Base-by-base conservation (phyloP, 2,329 filamentous ascomycete genomes). In the Paraconiothyrium sp. region DNA sequence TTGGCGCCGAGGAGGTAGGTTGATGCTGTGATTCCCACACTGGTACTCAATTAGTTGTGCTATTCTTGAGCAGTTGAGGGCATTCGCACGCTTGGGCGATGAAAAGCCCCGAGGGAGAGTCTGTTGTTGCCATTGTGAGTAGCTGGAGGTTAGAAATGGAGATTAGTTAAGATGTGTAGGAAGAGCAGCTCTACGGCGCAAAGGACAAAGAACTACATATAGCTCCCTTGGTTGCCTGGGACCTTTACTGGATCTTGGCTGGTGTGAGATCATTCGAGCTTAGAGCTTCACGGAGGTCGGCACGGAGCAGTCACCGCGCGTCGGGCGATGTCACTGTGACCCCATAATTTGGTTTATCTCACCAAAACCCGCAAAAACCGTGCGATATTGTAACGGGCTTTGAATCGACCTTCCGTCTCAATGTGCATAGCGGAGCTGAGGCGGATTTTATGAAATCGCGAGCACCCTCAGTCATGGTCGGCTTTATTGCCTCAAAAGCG, bases 71-170 rank as follows among this genome's bases (percentile, higher is more conserved):
- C 16, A 16, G 32, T 13, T 8, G 24, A 27, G 50, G 24, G 16
- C 7, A 6, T 37, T 41, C 83, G 6, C 85, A 69, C 10, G 81
- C 80, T 71, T 86, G 84, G 27, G 83, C 79, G 56, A 82, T 68
- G 61, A 84, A 80, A 52, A 86, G 76, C 34, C 71, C 67, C 20
- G 66, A 60, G 1, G 70, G 70, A 5, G 72, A 56, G 41, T 49
- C 58, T 46, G 41, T 50, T 24, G 62, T 66, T 16, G 70, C 66
- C 72, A 74, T 75, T 56, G 13, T 55, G 41, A 32, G 51, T 22
- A 32, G 22, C 34, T 39, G 43, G 35, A 24, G 3, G 44, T 37
- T n/a, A 22, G 35, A 20, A 6, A 30, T 49, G 32, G 13, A 30
- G 35, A 46, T 46, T 20, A 24, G 24, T 13, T 24, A 9, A 46